phyloP scores from a whole-genome alignment of 1,284 basidiomycete genomes.

The Boletus sp. region DNA sequence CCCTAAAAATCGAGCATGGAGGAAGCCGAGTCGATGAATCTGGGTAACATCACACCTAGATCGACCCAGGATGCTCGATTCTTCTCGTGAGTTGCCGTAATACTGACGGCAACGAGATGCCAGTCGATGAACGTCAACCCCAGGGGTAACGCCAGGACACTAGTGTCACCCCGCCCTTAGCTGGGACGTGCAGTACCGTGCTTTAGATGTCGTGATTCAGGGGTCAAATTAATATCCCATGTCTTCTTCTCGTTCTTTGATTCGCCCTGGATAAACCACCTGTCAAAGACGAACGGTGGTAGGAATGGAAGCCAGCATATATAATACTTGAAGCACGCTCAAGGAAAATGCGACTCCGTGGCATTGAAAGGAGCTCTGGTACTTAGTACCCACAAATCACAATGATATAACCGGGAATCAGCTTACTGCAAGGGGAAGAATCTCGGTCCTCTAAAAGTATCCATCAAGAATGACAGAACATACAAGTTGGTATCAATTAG shows the following conservation, averaged over 20 bases:
- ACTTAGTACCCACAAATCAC: background rate
- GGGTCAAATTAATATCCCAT: background rate
- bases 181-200: background rate
- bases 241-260: constrained; percentile 1
- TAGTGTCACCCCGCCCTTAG: background rate
- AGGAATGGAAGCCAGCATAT: constrained; percentile 13
- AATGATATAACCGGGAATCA: constrained; percentile 1
- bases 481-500: background rate
- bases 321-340: background rate
- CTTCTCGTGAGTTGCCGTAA: background rate
- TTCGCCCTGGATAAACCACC: constrained; percentile 8
- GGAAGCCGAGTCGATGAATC: constrained; percentile 9
- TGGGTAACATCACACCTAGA: constrained; percentile 9
- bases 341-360: constrained; percentile 5
- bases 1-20: constrained; percentile 6
- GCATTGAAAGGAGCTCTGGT: background rate
- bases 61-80: constrained; percentile 4
- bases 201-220: background rate
- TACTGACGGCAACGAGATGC: background rate
- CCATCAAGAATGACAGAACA: background rate
- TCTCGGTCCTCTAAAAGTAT: background rate
- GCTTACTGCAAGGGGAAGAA: background rate
- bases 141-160: background rate
- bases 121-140: background rate
- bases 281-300: constrained; percentile 10